Evolutionary conservation across 768 basidiomycete species (phyloP).

Genomic region (Holtermanniella nyarrowii): DNA sequence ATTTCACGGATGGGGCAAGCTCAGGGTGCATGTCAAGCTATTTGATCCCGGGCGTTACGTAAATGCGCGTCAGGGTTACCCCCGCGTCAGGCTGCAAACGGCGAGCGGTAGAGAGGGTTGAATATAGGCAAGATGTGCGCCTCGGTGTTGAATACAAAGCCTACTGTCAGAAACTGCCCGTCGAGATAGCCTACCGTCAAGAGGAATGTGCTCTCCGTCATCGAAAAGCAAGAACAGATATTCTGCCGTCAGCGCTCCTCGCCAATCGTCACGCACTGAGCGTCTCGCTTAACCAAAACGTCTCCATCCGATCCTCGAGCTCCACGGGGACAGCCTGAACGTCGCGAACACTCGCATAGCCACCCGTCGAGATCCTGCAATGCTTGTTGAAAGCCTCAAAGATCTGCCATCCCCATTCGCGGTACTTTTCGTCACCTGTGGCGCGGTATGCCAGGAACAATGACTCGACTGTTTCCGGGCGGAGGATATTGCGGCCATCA

Average conservation of each 20-base stretch:
- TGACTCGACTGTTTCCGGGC: slow-evolving; percentile 90
- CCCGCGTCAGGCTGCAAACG: slow-evolving; percentile 33
- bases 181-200: slow-evolving; percentile 52
- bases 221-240: slow-evolving; percentile 82
- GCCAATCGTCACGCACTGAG: slow-evolving; percentile 17
- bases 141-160: slow-evolving; percentile 90
- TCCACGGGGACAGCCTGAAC: slow-evolving; percentile 64
- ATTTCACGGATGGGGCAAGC: no score
- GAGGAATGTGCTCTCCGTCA: slow-evolving; percentile 58
- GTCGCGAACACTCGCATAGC: slow-evolving; percentile 72
- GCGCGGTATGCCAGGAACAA: slow-evolving; percentile 84
- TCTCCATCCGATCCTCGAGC: slow-evolving; percentile 87
- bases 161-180: slow-evolving; percentile 40
- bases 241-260: slow-evolving; percentile 38
- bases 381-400: slow-evolving; percentile 81
- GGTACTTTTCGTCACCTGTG: slow-evolving; percentile 71
- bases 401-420: slow-evolving; percentile 75
- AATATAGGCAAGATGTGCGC: slow-evolving; percentile 67
- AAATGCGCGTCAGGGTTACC: no score
- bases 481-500: slow-evolving; percentile 86
- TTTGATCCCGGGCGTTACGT: no score
- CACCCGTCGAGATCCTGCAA: slow-evolving; percentile 64
- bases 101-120: slow-evolving; percentile 44
- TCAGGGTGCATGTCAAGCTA: no score
- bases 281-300: slow-evolving; percentile 64